phyloP scores from a whole-genome alignment of 2,329 filamentous ascomycete species.

The Dendryphion nanum region DNA sequence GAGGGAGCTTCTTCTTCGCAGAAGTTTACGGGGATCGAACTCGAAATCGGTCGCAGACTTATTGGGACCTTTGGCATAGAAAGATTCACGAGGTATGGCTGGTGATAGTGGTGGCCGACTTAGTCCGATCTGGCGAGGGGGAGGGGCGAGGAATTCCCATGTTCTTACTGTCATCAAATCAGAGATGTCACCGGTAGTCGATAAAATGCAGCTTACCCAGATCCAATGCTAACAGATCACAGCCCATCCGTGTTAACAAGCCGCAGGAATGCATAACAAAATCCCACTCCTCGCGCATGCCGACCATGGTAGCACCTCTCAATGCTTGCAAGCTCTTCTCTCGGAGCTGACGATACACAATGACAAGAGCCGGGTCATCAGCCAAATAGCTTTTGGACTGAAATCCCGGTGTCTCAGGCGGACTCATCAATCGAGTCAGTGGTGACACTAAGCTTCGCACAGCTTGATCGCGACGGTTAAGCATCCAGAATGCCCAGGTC shows the following conservation, averaged over 20 bases:
- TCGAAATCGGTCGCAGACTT: slow-evolving; percentile 29
- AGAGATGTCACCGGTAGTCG: no score
- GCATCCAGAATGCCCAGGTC: slow-evolving; percentile 94
- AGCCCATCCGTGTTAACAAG: slow-evolving; percentile 88
- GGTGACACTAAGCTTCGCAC: slow-evolving; percentile 81
- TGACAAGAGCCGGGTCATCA: slow-evolving; percentile 85
- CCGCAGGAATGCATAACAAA: slow-evolving; percentile 85
- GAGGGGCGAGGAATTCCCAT: slow-evolving; percentile 72
- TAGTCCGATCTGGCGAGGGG: slow-evolving; percentile 10
- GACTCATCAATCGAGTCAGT: slow-evolving; percentile 70
- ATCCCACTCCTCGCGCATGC: slow-evolving; percentile 77
- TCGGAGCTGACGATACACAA: slow-evolving; percentile 83
- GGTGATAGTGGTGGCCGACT: slow-evolving; percentile 24
- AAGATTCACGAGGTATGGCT: slow-evolving; percentile 23
- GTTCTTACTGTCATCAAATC: slow-evolving; percentile 58
- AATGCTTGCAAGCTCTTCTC: slow-evolving; percentile 80
- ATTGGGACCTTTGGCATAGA: slow-evolving; percentile 16
- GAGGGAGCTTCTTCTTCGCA: slow-evolving; percentile 71
- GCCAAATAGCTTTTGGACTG: slow-evolving; percentile 78
- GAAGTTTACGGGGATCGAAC: slow-evolving; percentile 64
- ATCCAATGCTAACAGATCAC: slow-evolving; percentile 83
- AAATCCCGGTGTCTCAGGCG: slow-evolving; percentile 66
- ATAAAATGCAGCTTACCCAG: slow-evolving; percentile 64
- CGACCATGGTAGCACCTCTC: slow-evolving; percentile 78
- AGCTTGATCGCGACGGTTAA: slow-evolving; percentile 77